Conservation (phyloP, 2,329 filamentous ascomycete genomes). For the Epichloe elymi region DNA sequence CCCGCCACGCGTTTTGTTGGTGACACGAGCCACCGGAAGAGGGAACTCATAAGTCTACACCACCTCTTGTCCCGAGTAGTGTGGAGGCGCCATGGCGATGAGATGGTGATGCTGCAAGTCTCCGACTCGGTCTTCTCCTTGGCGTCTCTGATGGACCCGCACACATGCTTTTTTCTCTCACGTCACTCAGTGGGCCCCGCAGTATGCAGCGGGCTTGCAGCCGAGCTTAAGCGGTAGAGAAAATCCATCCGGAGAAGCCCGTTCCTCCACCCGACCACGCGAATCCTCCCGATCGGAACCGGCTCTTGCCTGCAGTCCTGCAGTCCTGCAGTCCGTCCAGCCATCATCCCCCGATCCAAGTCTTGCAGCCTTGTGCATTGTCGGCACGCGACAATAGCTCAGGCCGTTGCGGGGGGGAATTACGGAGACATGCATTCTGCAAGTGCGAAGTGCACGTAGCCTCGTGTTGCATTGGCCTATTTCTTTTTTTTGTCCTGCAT, state of each 20-base stretch:
- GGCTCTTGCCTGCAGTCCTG: no score
- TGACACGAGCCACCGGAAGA: not conserved
- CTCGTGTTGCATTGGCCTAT: not conserved
- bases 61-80: not conserved
- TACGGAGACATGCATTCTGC: not conserved
- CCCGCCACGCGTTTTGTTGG: not conserved
- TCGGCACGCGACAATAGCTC: not conserved
- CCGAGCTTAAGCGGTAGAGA: constrained; percentile 7
- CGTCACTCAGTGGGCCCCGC: not conserved
- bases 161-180: constrained; percentile 1
- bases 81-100: not conserved
- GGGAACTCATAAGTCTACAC: not conserved
- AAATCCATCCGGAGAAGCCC: not conserved
- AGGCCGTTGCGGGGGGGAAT: not conserved
- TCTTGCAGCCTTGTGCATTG: not conserved
- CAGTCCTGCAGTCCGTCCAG: no score
- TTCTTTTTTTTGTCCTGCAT: not conserved
- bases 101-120: not conserved
- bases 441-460: not conserved
- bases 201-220: constrained; percentile 3
- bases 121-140: not conserved
- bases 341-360: not conserved
- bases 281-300: no score
- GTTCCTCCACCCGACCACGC: not conserved
- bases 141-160: not conserved